Evolutionary conservation across 192 early-diverging fungal species (phyloP), one percentile per base, ranked within the genome.

Genomic region (Coemansia sp.): DNA sequence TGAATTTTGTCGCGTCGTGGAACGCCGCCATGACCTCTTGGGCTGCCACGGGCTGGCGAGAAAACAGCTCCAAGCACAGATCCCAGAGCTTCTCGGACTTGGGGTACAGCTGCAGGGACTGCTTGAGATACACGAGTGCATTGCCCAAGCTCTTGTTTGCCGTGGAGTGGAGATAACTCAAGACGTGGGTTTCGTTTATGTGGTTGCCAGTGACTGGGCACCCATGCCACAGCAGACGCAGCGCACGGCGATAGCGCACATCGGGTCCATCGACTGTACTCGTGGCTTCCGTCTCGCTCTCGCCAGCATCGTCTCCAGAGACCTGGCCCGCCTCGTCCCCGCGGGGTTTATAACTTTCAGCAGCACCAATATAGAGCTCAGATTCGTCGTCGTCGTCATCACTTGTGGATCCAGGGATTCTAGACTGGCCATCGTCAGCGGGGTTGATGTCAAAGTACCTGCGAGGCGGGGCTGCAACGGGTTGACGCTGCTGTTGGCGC

Each of bases 41-140:
- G 0, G 68, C 58, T 2, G 59, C 28, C 5, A 62, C 62, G 2
- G 38, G n/a, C 28, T 79, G 77, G 32, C 73, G 68, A 17, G 67
- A 39, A 49, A 74, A 79, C 42, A 79, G 72, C 66, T 79, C 77
- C 26, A 79, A 43, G 37, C 74, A 79, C 14, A 79, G 28, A 40
- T 79, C 77, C 77, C 77, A 79, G 39, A 79, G 77, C 33, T 65
- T 50, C 50, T 79, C 77, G 10, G 77, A 74, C 5, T 60, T 46
- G 7, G 77, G 77, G 10, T 64, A 40, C 39, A n/a, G 19, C 50
- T 74, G 72, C 3, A 79, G 49, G 19, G 69, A 55, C 11, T 68
- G 47, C 50, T 62, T 52, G 40, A 79, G 60, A 14, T 39, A 49
- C 42, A 63, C 38, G n/a, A 79, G 66, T 5, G 49, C 65, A 14